Conservation (phyloP, 768 basidiomycete species). For the Termitomyces sp. region DNA sequence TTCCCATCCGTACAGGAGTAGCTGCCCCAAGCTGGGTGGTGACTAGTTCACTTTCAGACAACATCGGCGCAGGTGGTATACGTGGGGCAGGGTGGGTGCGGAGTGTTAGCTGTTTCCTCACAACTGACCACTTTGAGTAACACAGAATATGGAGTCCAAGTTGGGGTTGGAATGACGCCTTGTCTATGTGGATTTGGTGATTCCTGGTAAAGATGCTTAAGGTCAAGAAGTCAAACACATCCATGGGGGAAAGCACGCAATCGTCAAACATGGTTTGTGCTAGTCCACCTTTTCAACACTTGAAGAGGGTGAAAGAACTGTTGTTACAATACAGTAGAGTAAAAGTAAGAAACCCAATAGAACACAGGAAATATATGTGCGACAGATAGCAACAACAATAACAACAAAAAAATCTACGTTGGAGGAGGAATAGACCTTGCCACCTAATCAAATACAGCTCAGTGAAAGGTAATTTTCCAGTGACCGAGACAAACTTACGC, state of each 20-base stretch:
- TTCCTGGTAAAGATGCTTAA: neutral
- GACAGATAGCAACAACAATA: slow-evolving; percentile 76
- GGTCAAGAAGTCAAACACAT: neutral
- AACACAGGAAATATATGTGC: slow-evolving; percentile 67
- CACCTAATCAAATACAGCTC: slow-evolving; percentile 40
- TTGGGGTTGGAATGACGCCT: slow-evolving; percentile 44
- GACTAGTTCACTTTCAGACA: slow-evolving; percentile 48
- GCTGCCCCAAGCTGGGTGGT: slow-evolving; percentile 77
- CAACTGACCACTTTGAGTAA: neutral
- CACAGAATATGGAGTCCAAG: slow-evolving; percentile 23
- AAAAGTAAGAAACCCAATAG: slow-evolving; percentile 57
- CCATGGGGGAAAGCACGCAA: neutral
- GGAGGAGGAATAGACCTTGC: slow-evolving; percentile 70
- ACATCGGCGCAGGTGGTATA: slow-evolving; percentile 67
- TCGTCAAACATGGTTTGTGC: neutral
- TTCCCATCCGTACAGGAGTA: slow-evolving; percentile 83
- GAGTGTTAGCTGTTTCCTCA: neutral
- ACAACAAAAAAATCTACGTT: slow-evolving; percentile 65
- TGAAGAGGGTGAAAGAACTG: slow-evolving; percentile 50
- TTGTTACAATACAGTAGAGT: slow-evolving; percentile 87
- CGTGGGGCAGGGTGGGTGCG: slow-evolving; percentile 68
- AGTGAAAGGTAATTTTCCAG: neutral
- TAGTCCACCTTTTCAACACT: slow-evolving; percentile 45
- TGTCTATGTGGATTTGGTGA: slow-evolving; percentile 39
- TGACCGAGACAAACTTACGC: slow-evolving; percentile 45